Percentiles rank a stretch among this genome's conserved stretches.
phyloP scores from a whole-genome alignment of 768 basidiomycete genomes.

The Boletales sp. region DNA sequence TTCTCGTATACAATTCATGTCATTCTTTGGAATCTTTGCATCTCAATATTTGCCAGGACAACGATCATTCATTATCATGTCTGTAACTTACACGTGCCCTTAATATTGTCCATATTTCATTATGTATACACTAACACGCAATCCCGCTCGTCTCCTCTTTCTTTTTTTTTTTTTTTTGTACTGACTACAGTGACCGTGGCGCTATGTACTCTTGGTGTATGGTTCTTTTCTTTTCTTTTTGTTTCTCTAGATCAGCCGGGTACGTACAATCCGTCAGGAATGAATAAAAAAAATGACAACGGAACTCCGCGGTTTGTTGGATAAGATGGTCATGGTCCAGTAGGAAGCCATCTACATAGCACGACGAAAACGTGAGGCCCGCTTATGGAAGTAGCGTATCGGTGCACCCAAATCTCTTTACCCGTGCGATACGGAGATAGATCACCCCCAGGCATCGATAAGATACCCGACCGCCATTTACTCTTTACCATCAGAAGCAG shows the following conservation, averaged over 20 bases:
- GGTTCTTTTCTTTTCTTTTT: conserved; percentile 4
- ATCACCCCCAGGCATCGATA: conserved; percentile 9
- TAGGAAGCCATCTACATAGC: conserved; percentile 3
- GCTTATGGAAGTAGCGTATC: conserved; percentile 3
- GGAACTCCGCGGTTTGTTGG: conserved; percentile 30
- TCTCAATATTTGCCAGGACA: conserved; percentile 32
- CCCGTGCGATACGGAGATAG: conserved; percentile 3
- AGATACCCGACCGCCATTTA: conserved; percentile 7
- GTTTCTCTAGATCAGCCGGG: conserved; percentile 11
- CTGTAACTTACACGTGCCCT: conserved; percentile 35
- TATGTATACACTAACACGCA: conserved; percentile 29
- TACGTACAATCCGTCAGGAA: conserved; percentile 9
- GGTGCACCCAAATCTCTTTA: conserved; percentile 3
- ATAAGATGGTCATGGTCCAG: not conserved
- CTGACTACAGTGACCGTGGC: conserved; percentile 23
- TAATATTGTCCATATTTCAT: conserved; percentile 36
- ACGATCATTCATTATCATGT: conserved; percentile 35
- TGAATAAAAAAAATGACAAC: not conserved
- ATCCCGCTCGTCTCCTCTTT: conserved; percentile 12
- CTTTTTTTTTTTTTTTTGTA: conserved; percentile 18
- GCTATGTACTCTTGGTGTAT: conserved; percentile 27
- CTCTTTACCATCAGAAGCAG: too few species aligned
- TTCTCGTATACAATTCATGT: conserved; percentile 33
- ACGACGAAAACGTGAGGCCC: conserved; percentile 5
- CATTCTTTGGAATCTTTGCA: conserved; percentile 31